Evolutionary conservation across 257 asterid genomes (phyloP).

Genomic region (Buddleja alternifolia): DNA sequence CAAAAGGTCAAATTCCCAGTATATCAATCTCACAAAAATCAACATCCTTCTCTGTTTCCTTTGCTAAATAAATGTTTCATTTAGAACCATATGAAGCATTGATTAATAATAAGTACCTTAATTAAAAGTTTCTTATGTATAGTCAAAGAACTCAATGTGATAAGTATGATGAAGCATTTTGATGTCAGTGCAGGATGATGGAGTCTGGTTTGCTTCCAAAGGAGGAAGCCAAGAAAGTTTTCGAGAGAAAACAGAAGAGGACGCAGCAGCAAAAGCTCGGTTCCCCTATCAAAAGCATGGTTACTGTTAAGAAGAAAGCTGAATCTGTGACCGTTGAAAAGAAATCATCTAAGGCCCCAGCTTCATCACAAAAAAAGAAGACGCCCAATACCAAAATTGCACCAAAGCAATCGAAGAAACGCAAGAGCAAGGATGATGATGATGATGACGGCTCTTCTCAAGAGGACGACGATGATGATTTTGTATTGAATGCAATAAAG

Average conservation of each 20-base stretch:
- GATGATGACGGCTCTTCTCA: conserved; percentile 34
- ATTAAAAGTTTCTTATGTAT: no score
- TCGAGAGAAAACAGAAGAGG: conserved; percentile 65
- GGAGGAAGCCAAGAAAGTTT: conserved; percentile 74
- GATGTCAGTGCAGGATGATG: conserved; percentile 73
- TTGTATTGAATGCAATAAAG: conserved; percentile 30
- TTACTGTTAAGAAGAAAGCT: conserved; percentile 53
- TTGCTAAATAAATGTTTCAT: no score
- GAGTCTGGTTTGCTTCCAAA: conserved; percentile 84
- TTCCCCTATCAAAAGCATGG: conserved; percentile 67
- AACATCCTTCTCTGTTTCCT: no score
- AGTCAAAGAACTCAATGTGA: no score
- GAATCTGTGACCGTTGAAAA: conserved; percentile 40
- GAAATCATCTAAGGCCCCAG: conserved; percentile 39
- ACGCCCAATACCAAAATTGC: conserved; percentile 43
- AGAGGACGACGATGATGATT: conserved; percentile 64
- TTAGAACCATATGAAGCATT: no score
- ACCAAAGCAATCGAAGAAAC: conserved; percentile 55
- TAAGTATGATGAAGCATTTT: no score
- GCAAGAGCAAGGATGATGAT: conserved; percentile 42
- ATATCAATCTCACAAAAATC: no score
- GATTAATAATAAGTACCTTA: no score
- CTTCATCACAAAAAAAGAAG: conserved; percentile 52
- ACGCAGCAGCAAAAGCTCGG: conserved; percentile 61
- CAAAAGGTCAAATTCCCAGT: no score